These are phyloP conservation scores for Neohortaea acidophila DNA, from an alignment of 495 filamentous ascomycete genomes.

Conservation along the genomic window DNA sequence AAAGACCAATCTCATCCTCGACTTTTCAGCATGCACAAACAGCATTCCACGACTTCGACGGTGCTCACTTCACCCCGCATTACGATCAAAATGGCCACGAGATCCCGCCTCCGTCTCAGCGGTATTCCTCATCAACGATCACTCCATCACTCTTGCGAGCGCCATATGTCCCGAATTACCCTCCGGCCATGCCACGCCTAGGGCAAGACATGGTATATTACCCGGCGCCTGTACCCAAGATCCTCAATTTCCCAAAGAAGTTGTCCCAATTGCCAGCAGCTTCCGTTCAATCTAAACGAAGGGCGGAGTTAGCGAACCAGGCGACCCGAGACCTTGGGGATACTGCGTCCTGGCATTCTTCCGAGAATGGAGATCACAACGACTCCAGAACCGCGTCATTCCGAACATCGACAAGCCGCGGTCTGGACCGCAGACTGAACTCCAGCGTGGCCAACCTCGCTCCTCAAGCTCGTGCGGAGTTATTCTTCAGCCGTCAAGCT, in stretches of 20 bases:
- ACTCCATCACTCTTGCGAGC: conserved; percentile 24
- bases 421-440: no score
- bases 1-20: no score
- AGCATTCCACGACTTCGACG: conserved; percentile 86
- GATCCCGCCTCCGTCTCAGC: conserved; percentile 22
- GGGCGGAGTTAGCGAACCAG: conserved; percentile 35
- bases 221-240: conserved; percentile 82
- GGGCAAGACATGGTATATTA: conserved; percentile 82
- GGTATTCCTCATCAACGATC: conserved; percentile 20
- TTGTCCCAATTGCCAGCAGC: conserved; percentile 59
- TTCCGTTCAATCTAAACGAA: conserved; percentile 48
- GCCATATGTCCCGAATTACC: conserved; percentile 37
- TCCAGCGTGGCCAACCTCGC: conserved; percentile 35
- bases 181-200: conserved; percentile 46
- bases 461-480: conserved; percentile 75
- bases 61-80: conserved; percentile 59
- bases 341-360: no score
- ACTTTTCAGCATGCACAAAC: conserved; percentile 50
- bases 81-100: conserved; percentile 22
- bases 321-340: no score
- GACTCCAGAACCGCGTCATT: no score
- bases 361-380: no score
- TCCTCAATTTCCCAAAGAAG: conserved; percentile 81
- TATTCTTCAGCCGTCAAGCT: conserved; percentile 59
- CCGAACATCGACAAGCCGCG: no score